Evolutionary conservation across 2,329 filamentous ascomycete species (phyloP), one percentile per base, ranked within the genome.

Genomic region (Curvularia sp.): DNA sequence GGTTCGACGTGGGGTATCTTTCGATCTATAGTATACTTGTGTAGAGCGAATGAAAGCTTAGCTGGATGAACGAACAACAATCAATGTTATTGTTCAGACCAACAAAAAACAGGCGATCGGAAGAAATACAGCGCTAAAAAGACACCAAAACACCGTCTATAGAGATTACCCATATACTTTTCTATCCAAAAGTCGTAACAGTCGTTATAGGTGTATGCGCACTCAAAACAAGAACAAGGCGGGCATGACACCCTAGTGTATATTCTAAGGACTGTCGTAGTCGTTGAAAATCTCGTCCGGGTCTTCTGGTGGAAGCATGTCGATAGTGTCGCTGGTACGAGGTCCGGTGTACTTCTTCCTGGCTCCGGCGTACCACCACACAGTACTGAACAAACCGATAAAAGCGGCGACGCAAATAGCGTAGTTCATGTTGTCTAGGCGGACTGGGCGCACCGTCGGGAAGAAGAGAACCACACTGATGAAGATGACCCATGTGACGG

Each of bases 381-480:
- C 57, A 15, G 80, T 68, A 47, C 79, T 80, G 55, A 81, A 80
- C 24, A 81, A 64, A 0, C 82, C 82, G 65, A 87, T 87, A 33
- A 79, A 76, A 0, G 61, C 79, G 0, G 78, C 79, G 2, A 82
- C 79, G 20, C 77, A 80, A 30, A 82, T 76, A 5, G 79, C 79
- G 66, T 82, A 82, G 60, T 82, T 82, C 80, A 82, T 82, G 62
- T 82, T 82, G 41, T 71, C 70, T 0, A 75, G 64, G 3, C 75
- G 80, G 15, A 82, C 77, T 1, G 79, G 80, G 33, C 75, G 76
- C n/a, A 73, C 65, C 0, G 79, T 75, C 3, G 80, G 80, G 74
- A 81, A 82, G 71, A 82, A 85, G 18, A 89, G 75, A n/a, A 88
- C 81, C 9, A 84, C 78, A 64, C 84, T 87, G 63, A 89, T 88